A percentile compares a stretch with the other conserved stretches of the same genome.
These are phyloP conservation scores for Neopestalotiopsis rosae DNA, from an alignment of 2,329 filamentous ascomycete genomes.

Conservation along the genomic window DNA sequence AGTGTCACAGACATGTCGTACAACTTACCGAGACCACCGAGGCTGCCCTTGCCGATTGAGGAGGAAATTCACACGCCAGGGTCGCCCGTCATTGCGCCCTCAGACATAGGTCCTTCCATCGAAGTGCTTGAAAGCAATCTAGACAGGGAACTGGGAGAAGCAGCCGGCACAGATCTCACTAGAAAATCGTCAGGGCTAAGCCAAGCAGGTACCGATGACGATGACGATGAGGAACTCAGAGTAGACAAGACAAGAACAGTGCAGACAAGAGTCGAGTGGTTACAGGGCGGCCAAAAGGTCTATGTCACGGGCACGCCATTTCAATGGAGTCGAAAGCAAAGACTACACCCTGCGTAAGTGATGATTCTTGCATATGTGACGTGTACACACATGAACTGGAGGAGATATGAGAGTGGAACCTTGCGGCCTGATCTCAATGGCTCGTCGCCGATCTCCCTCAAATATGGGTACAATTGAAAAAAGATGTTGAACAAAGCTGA, in stretches of 20 bases:
- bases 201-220: conserved; percentile 71
- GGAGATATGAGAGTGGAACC: not conserved
- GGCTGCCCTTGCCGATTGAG: conserved; percentile 90
- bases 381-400: conserved; percentile 3
- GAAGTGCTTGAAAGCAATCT: conserved; percentile 56
- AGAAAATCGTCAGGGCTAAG: conserved; percentile 65
- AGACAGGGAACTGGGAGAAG: conserved; percentile 44
- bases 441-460: not conserved
- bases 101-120: conserved; percentile 59
- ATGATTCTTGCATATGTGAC: conserved; percentile 13
- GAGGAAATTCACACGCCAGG: conserved; percentile 89
- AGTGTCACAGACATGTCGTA: conserved; percentile 70
- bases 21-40: conserved; percentile 72
- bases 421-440: not conserved
- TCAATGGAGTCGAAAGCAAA: conserved; percentile 94
- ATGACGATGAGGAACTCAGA: conserved; percentile 76
- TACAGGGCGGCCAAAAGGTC: conserved; percentile 80
- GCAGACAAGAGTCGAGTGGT: conserved; percentile 87
- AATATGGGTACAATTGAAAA: not conserved
- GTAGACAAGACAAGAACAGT: conserved; percentile 79
- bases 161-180: conserved; percentile 46
- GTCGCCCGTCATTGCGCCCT: conserved; percentile 82
- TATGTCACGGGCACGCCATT: conserved; percentile 98
- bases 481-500: conserved; percentile 20
- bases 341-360: conserved; percentile 83